Percentiles rank a stretch among this genome's conserved stretches.
phyloP scores from a whole-genome alignment of 1,284 basidiomycete genomes.

The Boletus hoseneyae region DNA sequence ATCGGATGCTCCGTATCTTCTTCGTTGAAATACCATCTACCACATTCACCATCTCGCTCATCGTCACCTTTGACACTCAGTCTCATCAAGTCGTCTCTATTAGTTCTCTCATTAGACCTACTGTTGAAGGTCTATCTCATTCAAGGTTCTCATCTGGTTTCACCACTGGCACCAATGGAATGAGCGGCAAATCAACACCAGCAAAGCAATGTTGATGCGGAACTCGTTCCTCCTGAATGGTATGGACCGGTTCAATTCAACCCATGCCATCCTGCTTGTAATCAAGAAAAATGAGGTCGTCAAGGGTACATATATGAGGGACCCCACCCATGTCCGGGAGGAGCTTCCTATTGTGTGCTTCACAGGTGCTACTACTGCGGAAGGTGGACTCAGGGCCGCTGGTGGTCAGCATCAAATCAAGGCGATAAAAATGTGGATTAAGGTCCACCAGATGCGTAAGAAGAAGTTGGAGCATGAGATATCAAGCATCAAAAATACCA shows the following conservation, averaged over 20 bases:
- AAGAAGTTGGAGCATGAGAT: not conserved
- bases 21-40: too few relatives aligned
- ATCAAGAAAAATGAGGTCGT: not conserved
- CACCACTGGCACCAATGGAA: constrained; percentile 3
- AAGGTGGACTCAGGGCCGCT: not conserved
- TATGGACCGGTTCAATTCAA: constrained; percentile 4
- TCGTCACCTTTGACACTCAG: too few relatives aligned
- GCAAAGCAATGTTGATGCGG: not conserved
- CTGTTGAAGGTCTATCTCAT: too few relatives aligned
- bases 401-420: constrained; percentile 1
- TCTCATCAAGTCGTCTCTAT: too few relatives aligned
- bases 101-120: too few relatives aligned
- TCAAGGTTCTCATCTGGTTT: too few relatives aligned
- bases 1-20: too few relatives aligned
- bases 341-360: constrained; percentile 1
- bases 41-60: too few relatives aligned
- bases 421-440: constrained; percentile 4
- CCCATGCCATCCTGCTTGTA: constrained; percentile 2
- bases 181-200: not conserved
- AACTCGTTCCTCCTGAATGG: constrained; percentile 6
- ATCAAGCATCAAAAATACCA: not conserved
- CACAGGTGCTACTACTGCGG: not conserved
- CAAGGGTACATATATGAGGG: not conserved
- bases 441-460: not conserved
- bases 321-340: not conserved